Evolutionary conservation across 2,329 filamentous ascomycete genomes (phyloP).

Genomic region (Talaromyces sp.): DNA sequence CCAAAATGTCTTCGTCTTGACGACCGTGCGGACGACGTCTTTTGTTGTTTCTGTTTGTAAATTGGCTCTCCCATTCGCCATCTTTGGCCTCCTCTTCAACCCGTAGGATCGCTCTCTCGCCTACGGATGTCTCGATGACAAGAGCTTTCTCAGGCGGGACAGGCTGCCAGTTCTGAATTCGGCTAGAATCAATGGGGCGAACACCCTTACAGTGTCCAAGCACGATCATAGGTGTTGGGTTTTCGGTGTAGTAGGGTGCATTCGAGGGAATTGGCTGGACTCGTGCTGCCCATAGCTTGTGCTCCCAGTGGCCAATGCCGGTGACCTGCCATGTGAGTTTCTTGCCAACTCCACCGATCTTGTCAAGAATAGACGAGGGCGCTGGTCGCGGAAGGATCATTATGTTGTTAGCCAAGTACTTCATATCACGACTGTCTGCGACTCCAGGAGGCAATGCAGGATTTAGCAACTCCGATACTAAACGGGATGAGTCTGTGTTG

Average conservation of each 20-base stretch:
- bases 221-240: conserved; percentile 71
- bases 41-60: conserved; percentile 56
- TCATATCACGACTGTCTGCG: conserved; percentile 63
- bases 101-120: conserved; percentile 77
- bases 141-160: conserved; percentile 65
- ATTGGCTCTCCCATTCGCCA: conserved; percentile 59
- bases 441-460: conserved; percentile 58
- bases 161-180: conserved; percentile 79
- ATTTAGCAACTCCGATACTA: conserved; percentile 57
- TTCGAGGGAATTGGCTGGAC: conserved; percentile 66
- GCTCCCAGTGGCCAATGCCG: conserved; percentile 67
- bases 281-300: conserved; percentile 80
- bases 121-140: conserved; percentile 75
- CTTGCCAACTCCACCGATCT: conserved; percentile 79
- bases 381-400: conserved; percentile 78
- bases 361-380: conserved; percentile 65
- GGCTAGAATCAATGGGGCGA: conserved; percentile 71
- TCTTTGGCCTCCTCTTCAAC: conserved; percentile 69
- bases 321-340: conserved; percentile 81
- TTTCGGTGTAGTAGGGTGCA: conserved; percentile 71
- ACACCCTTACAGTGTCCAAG: conserved; percentile 72
- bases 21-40: conserved; percentile 52
- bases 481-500: conserved; percentile 62
- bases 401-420: conserved; percentile 81
- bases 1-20: conserved; percentile 47